These are phyloP conservation scores for Phaeosphaeria sp. DNA, from an alignment of 2,329 filamentous ascomycete species.

Conservation along the genomic window DNA sequence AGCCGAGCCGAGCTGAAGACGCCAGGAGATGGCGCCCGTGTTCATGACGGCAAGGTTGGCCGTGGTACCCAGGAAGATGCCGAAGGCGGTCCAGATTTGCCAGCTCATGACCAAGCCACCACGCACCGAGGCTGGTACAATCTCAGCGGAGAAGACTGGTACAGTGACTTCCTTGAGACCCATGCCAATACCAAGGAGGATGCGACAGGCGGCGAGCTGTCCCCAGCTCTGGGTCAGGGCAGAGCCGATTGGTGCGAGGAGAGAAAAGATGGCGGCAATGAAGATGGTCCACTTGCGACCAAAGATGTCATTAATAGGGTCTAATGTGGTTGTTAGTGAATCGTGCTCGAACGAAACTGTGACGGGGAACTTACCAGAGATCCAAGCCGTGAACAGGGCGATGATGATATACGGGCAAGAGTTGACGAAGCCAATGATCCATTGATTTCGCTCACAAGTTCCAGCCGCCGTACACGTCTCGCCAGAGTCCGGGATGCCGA, in stretches of 20 bases:
- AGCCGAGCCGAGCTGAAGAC: slow-evolving; percentile 49
- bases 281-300: slow-evolving; percentile 45
- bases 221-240: slow-evolving; percentile 48
- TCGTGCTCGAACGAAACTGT: too few species aligned
- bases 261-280: slow-evolving; percentile 42
- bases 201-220: slow-evolving; percentile 49
- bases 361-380: slow-evolving; percentile 8
- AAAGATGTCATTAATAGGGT: slow-evolving; percentile 39
- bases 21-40: slow-evolving; percentile 46
- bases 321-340: slow-evolving; percentile 8
- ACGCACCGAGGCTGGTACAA: slow-evolving; percentile 56
- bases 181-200: slow-evolving; percentile 52
- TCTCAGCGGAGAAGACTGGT: slow-evolving; percentile 56
- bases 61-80: slow-evolving; percentile 55
- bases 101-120: slow-evolving; percentile 57
- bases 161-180: slow-evolving; percentile 55
- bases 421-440: slow-evolving; percentile 45
- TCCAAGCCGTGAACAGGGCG: slow-evolving; percentile 34
- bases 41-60: slow-evolving; percentile 51
- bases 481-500: slow-evolving; percentile 38
- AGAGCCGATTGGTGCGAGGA: slow-evolving; percentile 45
- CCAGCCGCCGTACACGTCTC: slow-evolving; percentile 26
- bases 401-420: slow-evolving; percentile 41
- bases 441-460: slow-evolving; percentile 39
- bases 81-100: slow-evolving; percentile 54